phyloP scores from a whole-genome alignment of 768 basidiomycete genomes.

The Astraeus odoratus region DNA sequence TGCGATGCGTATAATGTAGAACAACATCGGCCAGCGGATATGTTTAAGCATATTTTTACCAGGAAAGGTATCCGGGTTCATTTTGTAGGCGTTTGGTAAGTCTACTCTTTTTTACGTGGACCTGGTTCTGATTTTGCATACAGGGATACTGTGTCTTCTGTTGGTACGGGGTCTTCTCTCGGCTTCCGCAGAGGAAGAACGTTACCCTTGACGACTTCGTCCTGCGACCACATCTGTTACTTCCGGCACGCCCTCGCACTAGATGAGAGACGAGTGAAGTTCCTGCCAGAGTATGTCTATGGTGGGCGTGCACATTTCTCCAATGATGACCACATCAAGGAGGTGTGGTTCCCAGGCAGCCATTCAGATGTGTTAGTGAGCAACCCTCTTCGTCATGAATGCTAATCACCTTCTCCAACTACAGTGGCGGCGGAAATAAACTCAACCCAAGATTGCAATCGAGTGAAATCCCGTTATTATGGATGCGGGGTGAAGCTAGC shows the following conservation, averaged over 20 bases:
- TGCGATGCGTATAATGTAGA: slow-evolving; percentile 11
- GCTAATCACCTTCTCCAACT: not conserved
- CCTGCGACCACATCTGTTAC: slow-evolving; percentile 30
- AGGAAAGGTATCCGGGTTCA: slow-evolving; percentile 29
- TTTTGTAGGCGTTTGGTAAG: slow-evolving; percentile 40
- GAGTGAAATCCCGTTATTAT: slow-evolving; percentile 22
- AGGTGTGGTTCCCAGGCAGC: slow-evolving; percentile 37
- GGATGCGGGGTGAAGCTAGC: slow-evolving; percentile 28
- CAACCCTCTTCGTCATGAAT: not conserved
- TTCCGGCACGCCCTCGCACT: slow-evolving; percentile 43
- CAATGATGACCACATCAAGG: slow-evolving; percentile 26
- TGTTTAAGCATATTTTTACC: slow-evolving; percentile 33
- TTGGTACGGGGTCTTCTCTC: too few species aligned
- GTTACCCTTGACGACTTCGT: slow-evolving; percentile 27
- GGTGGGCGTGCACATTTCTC: slow-evolving; percentile 14
- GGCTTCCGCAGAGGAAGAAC: slow-evolving; percentile 21
- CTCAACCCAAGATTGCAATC: slow-evolving; percentile 22
- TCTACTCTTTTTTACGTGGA: not conserved
- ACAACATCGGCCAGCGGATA: slow-evolving; percentile 16
- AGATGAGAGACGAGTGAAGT: slow-evolving; percentile 43
- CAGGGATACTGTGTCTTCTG: slow-evolving; percentile 45
- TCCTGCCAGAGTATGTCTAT: slow-evolving; percentile 37
- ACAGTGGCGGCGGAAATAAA: slow-evolving; percentile 24
- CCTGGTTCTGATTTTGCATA: not conserved
- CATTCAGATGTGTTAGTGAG: slow-evolving; percentile 33